Evolutionary conservation across 1,139 yeast species (phyloP).

Genomic region (Lodderomyces jiufengensis): DNA sequence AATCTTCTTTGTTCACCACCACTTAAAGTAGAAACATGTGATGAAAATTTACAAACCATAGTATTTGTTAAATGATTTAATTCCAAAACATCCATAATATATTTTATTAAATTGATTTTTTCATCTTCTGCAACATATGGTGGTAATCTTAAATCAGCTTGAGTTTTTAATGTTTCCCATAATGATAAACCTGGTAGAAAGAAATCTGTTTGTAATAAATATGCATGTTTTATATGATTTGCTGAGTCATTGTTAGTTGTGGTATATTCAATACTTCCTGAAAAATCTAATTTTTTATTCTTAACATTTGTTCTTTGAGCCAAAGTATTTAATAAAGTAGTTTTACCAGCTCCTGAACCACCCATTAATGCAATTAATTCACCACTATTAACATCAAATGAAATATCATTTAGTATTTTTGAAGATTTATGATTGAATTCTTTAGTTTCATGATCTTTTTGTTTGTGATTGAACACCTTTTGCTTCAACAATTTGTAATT

Average conservation of each 20-base stretch:
- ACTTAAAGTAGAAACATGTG: slow-evolving; percentile 50
- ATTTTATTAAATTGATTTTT: slow-evolving; percentile 50
- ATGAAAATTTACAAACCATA: slow-evolving; percentile 45
- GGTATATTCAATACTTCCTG: slow-evolving; percentile 26
- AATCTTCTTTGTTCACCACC: slow-evolving; percentile 86
- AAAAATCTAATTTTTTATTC: slow-evolving; percentile 29
- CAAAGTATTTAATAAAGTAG: slow-evolving; percentile 70
- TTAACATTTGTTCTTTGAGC: slow-evolving; percentile 53
- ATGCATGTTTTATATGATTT: slow-evolving; percentile 48
- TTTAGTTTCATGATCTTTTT: slow-evolving; percentile 2
- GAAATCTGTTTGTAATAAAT: slow-evolving; percentile 75
- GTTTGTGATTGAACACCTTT: slow-evolving; percentile 3
- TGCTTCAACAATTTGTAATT: neutral
- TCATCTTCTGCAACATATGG: slow-evolving; percentile 37
- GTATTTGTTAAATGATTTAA: slow-evolving; percentile 59
- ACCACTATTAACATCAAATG: slow-evolving; percentile 53
- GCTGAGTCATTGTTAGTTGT: slow-evolving; percentile 6
- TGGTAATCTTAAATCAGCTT: slow-evolving; percentile 65
- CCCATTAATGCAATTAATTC: slow-evolving; percentile 71
- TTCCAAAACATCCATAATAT: slow-evolving; percentile 58
- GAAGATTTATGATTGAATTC: slow-evolving; percentile 4
- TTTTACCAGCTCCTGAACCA: slow-evolving; percentile 86
- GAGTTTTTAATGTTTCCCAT: slow-evolving; percentile 63
- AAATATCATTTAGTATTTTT: slow-evolving; percentile 39
- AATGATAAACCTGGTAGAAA: slow-evolving; percentile 70